Percentiles rank a stretch among this genome's conserved stretches.
Conservation (phyloP, 345 rosid genomes). For the Bruguiera parviflora region DNA sequence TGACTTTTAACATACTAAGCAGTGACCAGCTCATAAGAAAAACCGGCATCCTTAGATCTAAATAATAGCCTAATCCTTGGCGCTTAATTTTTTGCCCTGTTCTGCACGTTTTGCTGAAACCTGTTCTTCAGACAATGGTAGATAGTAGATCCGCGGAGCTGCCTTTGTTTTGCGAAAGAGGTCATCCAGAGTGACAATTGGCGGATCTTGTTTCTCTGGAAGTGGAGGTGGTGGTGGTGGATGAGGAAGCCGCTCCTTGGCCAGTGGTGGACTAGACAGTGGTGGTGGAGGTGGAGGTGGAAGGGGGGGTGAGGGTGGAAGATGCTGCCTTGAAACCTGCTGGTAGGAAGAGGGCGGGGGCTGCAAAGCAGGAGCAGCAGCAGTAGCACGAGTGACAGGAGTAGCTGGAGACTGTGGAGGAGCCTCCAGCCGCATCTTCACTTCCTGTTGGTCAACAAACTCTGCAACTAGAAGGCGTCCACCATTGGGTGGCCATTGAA, state of each 20-base stretch:
- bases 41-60: constrained; percentile 22
- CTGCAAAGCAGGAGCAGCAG: constrained; percentile 24
- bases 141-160: constrained; percentile 87
- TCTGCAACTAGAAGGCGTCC: constrained; percentile 82
- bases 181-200: constrained; percentile 91
- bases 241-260: constrained; percentile 50
- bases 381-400: constrained; percentile 28
- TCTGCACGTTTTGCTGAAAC: constrained; percentile 73
- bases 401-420: constrained; percentile 48
- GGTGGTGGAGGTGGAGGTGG: constrained; percentile 79
- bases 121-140: constrained; percentile 87
- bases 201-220: constrained; percentile 68
- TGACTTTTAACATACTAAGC: constrained; percentile 21
- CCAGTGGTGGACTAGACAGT: constrained; percentile 40
- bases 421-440: constrained; percentile 57
- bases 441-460: constrained; percentile 84
- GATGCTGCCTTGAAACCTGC: constrained; percentile 55
- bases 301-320: constrained; percentile 50
- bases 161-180: constrained; percentile 92
- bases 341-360: constrained; percentile 53
- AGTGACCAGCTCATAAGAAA: constrained; percentile 15
- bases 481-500: constrained; percentile 96
- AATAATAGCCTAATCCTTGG: constrained; percentile 33
- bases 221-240: constrained; percentile 71
- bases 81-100: constrained; percentile 35